phyloP scores from a whole-genome alignment of 805 yeast species.

The Hanseniaspora mollemarum region DNA sequence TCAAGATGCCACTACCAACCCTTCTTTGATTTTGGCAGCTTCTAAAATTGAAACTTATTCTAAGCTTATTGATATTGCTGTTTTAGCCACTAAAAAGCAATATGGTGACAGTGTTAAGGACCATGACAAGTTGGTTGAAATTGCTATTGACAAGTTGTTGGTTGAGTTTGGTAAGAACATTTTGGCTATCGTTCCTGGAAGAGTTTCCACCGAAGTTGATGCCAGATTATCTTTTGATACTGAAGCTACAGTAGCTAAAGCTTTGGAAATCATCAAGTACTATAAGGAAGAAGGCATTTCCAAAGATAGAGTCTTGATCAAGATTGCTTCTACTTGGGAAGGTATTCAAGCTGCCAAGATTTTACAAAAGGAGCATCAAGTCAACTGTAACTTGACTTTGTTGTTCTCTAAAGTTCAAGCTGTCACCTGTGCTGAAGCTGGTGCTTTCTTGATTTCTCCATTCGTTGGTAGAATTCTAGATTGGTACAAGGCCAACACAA shows the following conservation, averaged over 20 bases:
- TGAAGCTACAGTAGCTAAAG: constrained; percentile 87
- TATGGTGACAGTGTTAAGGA: constrained; percentile 34
- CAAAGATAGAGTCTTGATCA: constrained; percentile 86
- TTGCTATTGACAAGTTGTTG: constrained; percentile 82
- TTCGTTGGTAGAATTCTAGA: constrained; percentile 98
- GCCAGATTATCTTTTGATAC: constrained; percentile 95
- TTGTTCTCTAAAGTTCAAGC: constrained; percentile 95
- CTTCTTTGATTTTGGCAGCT: constrained; percentile 93
- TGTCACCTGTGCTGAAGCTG: constrained; percentile 97
- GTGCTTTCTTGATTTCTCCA: constrained; percentile 91
- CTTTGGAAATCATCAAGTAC: constrained; percentile 74
- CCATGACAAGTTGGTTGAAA: constrained; percentile 49
- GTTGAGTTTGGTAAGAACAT: constrained; percentile 95
- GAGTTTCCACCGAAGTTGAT: constrained; percentile 98
- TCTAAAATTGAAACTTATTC: constrained; percentile 83
- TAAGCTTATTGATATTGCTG: constrained; percentile 79
- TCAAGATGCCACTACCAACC: constrained; percentile 98
- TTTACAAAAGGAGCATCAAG: constrained; percentile 77
- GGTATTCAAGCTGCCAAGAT: constrained; percentile 98
- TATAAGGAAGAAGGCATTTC: constrained; percentile 75
- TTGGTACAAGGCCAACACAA: constrained; percentile 63
- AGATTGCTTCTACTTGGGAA: constrained; percentile 97
- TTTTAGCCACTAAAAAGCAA: constrained; percentile 61
- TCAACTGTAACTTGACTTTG: constrained; percentile 91
- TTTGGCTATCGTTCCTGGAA: constrained; percentile 90